Evolutionary conservation across 164 flowering plant genomes (phyloP).

Genomic region (Malania oleifera): DNA sequence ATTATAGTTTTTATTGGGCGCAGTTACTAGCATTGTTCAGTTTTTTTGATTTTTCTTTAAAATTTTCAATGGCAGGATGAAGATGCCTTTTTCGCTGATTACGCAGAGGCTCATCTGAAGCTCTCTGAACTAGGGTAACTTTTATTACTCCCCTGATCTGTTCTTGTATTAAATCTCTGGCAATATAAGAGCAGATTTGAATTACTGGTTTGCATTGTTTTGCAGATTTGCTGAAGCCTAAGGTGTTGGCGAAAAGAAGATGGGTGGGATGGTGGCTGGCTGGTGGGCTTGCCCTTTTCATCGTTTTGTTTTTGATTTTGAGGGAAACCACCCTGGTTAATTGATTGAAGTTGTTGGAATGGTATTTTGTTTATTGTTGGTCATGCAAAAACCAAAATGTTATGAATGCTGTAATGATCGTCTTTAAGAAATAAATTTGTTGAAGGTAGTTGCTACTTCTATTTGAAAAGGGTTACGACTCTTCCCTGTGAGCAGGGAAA

Average conservation of each 20-base stretch:
- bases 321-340: too few species aligned
- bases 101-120: conserved; percentile 50
- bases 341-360: too few species aligned
- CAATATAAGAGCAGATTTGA: too few species aligned
- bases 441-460: too few species aligned
- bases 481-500: too few species aligned
- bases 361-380: too few species aligned
- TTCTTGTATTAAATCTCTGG: not conserved
- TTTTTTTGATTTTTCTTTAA: not conserved
- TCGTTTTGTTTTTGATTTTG: not conserved
- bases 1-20: not conserved
- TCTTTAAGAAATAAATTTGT: too few species aligned
- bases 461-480: too few species aligned
- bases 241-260: conserved; percentile 2
- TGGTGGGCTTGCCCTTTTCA: not conserved
- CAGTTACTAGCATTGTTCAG: too few species aligned
- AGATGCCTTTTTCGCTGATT: conserved; percentile 66
- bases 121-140: conserved; percentile 61
- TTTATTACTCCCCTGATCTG: not conserved
- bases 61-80: too few species aligned
- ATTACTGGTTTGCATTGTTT: not conserved
- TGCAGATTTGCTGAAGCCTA: conserved; percentile 52
- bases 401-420: too few species aligned
- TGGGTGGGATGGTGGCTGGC: not conserved
- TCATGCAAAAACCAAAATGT: too few species aligned